A percentile compares a stretch with the other conserved stretches of the same genome.
Evolutionary conservation across 768 basidiomycete genomes (phyloP).

Genomic region (Pleurotus citrinopileatus): DNA sequence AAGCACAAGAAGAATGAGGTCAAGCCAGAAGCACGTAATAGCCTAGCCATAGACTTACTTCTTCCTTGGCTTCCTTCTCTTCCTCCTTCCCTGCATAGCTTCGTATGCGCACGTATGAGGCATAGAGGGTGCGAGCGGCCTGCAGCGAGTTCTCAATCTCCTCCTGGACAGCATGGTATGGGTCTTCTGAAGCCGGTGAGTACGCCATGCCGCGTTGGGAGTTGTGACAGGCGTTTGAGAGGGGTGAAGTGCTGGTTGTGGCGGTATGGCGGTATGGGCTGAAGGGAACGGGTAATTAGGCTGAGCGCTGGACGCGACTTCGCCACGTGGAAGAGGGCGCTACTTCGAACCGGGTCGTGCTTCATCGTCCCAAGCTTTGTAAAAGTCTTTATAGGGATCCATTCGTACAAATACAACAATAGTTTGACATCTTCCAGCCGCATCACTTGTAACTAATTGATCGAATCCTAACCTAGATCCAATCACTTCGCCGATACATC

Average conservation of each 20-base stretch:
- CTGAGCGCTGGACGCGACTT: not conserved
- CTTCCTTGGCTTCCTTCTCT: slow-evolving; percentile 63
- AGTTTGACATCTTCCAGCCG: no score
- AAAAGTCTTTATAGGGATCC: no score
- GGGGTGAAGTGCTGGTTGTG: slow-evolving; percentile 12
- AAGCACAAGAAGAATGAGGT: not conserved
- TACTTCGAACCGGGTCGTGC: no score
- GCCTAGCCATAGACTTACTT: slow-evolving; percentile 79
- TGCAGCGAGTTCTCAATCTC: slow-evolving; percentile 79
- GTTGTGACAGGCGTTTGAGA: not conserved
- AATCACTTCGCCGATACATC: slow-evolving; percentile 8
- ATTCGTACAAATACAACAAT: no score
- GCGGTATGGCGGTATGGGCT: no score
- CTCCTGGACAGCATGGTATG: slow-evolving; percentile 83
- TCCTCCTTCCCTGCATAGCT: slow-evolving; percentile 37
- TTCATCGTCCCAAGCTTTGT: no score
- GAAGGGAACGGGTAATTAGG: no score
- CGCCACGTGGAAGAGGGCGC: not conserved
- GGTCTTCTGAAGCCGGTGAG: slow-evolving; percentile 54
- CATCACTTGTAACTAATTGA: no score
- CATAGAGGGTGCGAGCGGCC: slow-evolving; percentile 63
- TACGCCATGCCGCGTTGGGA: not conserved
- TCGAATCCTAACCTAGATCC: not conserved
- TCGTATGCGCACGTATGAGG: slow-evolving; percentile 77
- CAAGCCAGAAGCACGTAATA: slow-evolving; percentile 23